Evolutionary conservation across 148 eudicot species (phyloP), one percentile per base, ranked within the genome.

Genomic region (Chenopodium quinoa): DNA sequence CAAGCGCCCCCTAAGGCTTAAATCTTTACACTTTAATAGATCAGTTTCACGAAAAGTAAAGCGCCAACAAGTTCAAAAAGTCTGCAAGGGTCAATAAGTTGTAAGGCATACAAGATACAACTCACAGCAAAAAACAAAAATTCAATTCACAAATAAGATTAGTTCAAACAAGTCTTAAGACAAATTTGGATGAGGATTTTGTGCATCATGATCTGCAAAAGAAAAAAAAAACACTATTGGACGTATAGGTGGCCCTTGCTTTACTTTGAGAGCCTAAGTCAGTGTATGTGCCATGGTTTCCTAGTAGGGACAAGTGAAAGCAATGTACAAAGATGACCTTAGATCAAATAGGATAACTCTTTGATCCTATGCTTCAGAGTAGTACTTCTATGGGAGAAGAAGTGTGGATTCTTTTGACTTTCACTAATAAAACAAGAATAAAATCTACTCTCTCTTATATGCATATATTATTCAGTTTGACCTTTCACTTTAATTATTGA

Each of bases 391-490:
- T 71, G 56, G 22, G 40, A 1, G 65, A 78, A 2, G 65, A 78
- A 47, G 81, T 48, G 74, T 32, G 56, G 75, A 25, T 71, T 71
- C 52, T 37, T 63, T 79, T 79, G 82, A 71, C 76, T 56, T 50
- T 79, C 58, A 37, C 76, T 31, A 4, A 29, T 66, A 25, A 27
- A 63, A n/a, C 80, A 58, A 48, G 82, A 79, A 79, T 79, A 32
- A 71, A 37, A 79, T 52, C 65, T 71, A 12, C 19, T 11, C 64
- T 40, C 54, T 32, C 75, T 11, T 6, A 46, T 46, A 62, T 62
- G 54, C 52, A 77, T 77, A 63, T 77, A 63, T 32, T 62, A 22
- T 68, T 48, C 56, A 77, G 25, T 71, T 67, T 66, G 27, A n/a
- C 40, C 46, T 66, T 3, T 66, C 54, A 17, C 60, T 37, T 69